A percentile compares a stretch with the other conserved stretches of the same genome.
Conservation (phyloP, 2,329 filamentous ascomycete genomes). For the Pestalotiopsis sp. region DNA sequence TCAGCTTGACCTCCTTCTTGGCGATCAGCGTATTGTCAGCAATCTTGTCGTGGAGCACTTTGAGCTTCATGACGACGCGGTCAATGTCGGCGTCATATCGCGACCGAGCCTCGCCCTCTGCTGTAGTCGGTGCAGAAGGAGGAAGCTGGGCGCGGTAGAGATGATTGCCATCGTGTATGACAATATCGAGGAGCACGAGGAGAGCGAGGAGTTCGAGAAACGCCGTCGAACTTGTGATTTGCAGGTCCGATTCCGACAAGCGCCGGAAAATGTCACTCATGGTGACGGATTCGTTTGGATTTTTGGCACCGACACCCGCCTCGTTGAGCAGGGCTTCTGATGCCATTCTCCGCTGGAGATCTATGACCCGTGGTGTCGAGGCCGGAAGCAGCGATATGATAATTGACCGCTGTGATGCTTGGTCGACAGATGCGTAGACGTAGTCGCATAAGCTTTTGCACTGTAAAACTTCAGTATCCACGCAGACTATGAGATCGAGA, state of each 20-base stretch:
- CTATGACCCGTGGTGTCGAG: slow-evolving; percentile 50
- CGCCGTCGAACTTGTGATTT: slow-evolving; percentile 59
- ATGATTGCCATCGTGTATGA: slow-evolving; percentile 64
- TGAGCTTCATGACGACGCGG: slow-evolving; percentile 61
- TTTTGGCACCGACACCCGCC: slow-evolving; percentile 39
- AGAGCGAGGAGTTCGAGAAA: slow-evolving; percentile 70
- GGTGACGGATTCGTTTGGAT: slow-evolving; percentile 43
- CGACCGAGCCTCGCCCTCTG: slow-evolving; percentile 30
- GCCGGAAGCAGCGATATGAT: slow-evolving; percentile 63
- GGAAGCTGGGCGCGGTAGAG: slow-evolving; percentile 14
- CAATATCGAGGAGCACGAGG: slow-evolving; percentile 72
- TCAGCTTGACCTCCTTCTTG: slow-evolving; percentile 76
- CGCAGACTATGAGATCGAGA: background rate
- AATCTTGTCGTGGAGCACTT: slow-evolving; percentile 63
- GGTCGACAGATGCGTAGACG: slow-evolving; percentile 48
- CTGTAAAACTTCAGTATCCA: slow-evolving; percentile 34
- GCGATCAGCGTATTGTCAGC: slow-evolving; percentile 74
- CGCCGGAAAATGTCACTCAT: slow-evolving; percentile 48
- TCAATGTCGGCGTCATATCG: slow-evolving; percentile 76
- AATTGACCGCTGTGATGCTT: slow-evolving; percentile 56
- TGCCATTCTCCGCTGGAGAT: slow-evolving; percentile 69
- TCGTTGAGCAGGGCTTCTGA: slow-evolving; percentile 64
- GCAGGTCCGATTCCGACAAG: slow-evolving; percentile 52
- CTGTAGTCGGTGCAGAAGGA: background rate
- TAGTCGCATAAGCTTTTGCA: slow-evolving; percentile 51